A percentile compares a stretch with the other conserved stretches of the same genome.
These are phyloP conservation scores for Cichorium intybus DNA, from an alignment of 140 eudicot genomes.

Conservation along the genomic window DNA sequence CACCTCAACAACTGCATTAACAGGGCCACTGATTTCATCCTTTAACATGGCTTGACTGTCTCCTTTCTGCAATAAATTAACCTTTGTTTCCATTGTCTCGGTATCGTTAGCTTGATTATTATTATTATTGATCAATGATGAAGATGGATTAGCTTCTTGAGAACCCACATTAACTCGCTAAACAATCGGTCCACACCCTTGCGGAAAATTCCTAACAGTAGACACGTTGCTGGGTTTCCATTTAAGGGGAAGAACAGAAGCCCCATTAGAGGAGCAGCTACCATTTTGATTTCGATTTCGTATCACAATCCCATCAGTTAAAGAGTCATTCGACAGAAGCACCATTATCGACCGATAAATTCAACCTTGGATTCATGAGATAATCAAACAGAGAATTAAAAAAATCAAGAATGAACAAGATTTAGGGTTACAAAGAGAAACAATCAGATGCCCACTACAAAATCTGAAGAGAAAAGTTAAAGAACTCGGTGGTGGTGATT, in stretches of 20 bases:
- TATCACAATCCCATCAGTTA: slow-evolving; percentile 29
- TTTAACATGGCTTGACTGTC: background rate
- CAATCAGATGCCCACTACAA: too few relatives aligned
- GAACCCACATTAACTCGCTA: slow-evolving; percentile 6
- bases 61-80: too few relatives aligned
- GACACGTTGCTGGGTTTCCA: slow-evolving; percentile 63
- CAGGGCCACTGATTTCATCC: slow-evolving; percentile 10
- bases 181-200: slow-evolving; percentile 59
- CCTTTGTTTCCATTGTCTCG: too few relatives aligned
- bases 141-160: slow-evolving; percentile 6
- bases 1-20: background rate
- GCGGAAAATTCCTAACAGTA: slow-evolving; percentile 75
- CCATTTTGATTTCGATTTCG: slow-evolving; percentile 45
- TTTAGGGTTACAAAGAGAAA: slow-evolving; percentile 9
- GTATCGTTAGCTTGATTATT: slow-evolving; percentile 15
- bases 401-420: background rate
- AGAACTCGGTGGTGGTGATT: too few relatives aligned
- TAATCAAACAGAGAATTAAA: background rate
- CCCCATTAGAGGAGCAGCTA: slow-evolving; percentile 13
- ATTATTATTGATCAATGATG: background rate
- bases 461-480: background rate
- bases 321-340: slow-evolving; percentile 22
- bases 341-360: slow-evolving; percentile 30
- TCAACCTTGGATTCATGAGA: slow-evolving; percentile 9
- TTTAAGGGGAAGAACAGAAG: slow-evolving; percentile 25